Percentiles rank a stretch among this genome's conserved stretches.
Evolutionary conservation across 148 eudicot genomes (phyloP).

Genomic region (Chenopodium berlandieri): DNA sequence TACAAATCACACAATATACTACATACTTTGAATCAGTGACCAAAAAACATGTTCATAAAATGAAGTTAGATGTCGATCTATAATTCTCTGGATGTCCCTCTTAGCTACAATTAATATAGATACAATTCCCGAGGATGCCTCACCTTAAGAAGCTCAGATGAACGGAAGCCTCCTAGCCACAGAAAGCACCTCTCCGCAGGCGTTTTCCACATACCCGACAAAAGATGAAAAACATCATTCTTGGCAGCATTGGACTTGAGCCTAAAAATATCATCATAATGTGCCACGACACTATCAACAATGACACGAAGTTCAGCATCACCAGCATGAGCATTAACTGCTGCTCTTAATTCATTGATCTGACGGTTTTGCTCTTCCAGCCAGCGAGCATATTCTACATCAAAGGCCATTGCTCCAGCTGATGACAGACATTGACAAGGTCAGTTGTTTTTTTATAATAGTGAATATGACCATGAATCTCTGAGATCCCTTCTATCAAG

Average conservation of each 20-base stretch:
- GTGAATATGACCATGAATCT: neutral
- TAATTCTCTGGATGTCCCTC: neutral
- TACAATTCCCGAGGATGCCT: neutral
- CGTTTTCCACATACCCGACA: slow-evolving; percentile 63
- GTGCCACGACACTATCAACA: slow-evolving; percentile 46
- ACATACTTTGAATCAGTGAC: neutral
- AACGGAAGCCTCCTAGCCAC: slow-evolving; percentile 61
- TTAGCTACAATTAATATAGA: neutral
- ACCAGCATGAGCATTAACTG: slow-evolving; percentile 53
- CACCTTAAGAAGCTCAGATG: slow-evolving; percentile 61
- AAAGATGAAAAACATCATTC: slow-evolving; percentile 54
- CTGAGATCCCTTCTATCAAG: neutral
- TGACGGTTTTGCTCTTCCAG: slow-evolving; percentile 56
- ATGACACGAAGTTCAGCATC: slow-evolving; percentile 54
- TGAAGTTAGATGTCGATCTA: neutral
- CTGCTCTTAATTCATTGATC: slow-evolving; percentile 49
- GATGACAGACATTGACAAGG: slow-evolving; percentile 1
- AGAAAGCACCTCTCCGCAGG: slow-evolving; percentile 61
- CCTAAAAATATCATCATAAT: slow-evolving; percentile 52
- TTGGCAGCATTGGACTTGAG: slow-evolving; percentile 54
- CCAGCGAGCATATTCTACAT: slow-evolving; percentile 59
- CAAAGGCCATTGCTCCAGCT: slow-evolving; percentile 59
- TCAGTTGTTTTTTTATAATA: neutral
- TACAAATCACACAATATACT: too few species aligned
- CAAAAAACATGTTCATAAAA: neutral